Evolutionary conservation across 2,329 filamentous ascomycete species (phyloP).

Genomic region (Hirsutella minnesotensis): DNA sequence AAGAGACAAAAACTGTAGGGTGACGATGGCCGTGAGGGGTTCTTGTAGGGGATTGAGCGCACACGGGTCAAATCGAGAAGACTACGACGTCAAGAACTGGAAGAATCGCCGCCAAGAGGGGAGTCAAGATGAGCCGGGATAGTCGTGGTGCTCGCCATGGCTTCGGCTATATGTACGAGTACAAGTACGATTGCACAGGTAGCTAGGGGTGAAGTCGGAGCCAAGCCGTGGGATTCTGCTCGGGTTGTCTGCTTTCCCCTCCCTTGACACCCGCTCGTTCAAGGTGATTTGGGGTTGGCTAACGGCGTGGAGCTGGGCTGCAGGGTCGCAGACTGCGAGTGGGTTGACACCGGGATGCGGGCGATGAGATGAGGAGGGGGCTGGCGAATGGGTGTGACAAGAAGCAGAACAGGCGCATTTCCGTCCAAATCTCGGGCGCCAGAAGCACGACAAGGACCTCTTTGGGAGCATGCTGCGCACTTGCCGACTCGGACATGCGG

Average conservation of each 20-base stretch:
- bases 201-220: background rate
- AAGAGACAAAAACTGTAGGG: background rate
- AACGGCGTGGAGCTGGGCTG: conserved; percentile 4
- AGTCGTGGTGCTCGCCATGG: background rate
- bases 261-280: conserved; percentile 4
- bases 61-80: background rate
- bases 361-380: background rate
- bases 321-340: conserved; percentile 7
- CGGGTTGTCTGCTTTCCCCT: background rate
- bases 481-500: no score
- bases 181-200: background rate
- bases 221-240: background rate
- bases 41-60: background rate
- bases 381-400: background rate
- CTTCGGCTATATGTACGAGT: background rate
- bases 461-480: no score
- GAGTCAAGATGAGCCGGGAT: background rate
- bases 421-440: no score
- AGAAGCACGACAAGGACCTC: no score
- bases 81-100: background rate
- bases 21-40: background rate
- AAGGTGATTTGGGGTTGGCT: conserved; percentile 5
- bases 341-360: conserved; percentile 6
- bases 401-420: background rate
- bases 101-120: background rate